These are phyloP conservation scores for Cutaneotrichosporon sp. DNA, from an alignment of 1,284 basidiomycete species.

Conservation along the genomic window DNA sequence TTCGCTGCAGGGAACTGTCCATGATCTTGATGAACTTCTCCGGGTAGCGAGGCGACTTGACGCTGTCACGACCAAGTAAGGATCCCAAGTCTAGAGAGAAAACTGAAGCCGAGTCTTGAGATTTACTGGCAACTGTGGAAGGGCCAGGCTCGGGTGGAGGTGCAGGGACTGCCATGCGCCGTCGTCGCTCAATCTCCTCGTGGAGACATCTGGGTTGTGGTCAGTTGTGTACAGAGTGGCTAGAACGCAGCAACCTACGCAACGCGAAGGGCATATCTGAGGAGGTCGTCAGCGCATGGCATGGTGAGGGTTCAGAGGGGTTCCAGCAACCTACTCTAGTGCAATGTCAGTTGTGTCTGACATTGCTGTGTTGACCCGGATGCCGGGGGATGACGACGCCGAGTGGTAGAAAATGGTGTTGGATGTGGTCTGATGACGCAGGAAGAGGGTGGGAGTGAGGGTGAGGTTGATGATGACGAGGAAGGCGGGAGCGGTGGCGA, in stretches of 20 bases:
- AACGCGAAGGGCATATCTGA: slow-evolving; percentile 41
- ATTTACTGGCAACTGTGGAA: not conserved
- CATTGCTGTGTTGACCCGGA: not conserved
- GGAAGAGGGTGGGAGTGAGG: not conserved
- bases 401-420: not conserved
- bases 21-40: slow-evolving; percentile 86
- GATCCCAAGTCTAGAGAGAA: slow-evolving; percentile 42
- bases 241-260: slow-evolving; percentile 29
- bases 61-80: slow-evolving; percentile 36
- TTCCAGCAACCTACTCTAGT: slow-evolving; percentile 11
- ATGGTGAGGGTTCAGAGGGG: not conserved
- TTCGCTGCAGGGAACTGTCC: slow-evolving; percentile 79
- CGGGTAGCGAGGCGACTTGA: slow-evolving; percentile 81
- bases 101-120: slow-evolving; percentile 30
- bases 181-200: slow-evolving; percentile 27
- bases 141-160: slow-evolving; percentile 3
- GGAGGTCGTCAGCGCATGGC: not conserved
- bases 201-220: slow-evolving; percentile 33
- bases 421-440: not conserved
- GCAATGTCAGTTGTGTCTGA: slow-evolving; percentile 3
- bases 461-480: not conserved
- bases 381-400: not conserved
- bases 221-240: slow-evolving; percentile 8
- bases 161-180: slow-evolving; percentile 16
- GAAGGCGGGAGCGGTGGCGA: no score